Evolutionary conservation across 2,329 filamentous ascomycete species (phyloP).

Genomic region (Aspergillus persii): DNA sequence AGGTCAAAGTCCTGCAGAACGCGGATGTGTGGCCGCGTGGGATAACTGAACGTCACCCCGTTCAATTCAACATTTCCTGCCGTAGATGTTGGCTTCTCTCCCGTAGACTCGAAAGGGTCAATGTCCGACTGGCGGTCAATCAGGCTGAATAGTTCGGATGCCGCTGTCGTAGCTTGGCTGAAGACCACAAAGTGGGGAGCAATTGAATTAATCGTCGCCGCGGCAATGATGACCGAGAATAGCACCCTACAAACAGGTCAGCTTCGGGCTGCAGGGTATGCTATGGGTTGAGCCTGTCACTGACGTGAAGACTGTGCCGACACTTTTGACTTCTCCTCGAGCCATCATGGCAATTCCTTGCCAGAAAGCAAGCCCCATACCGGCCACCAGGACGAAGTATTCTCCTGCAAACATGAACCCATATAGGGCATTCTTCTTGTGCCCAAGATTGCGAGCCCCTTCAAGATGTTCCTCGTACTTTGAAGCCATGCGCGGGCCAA

Average conservation of each 20-base stretch:
- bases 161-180: conserved; percentile 41
- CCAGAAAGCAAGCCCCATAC: no score
- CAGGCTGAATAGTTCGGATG: conserved; percentile 38
- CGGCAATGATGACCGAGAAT: conserved; percentile 31
- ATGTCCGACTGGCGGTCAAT: conserved; percentile 29
- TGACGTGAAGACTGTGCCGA: no score
- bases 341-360: no score
- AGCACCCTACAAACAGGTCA: conserved; percentile 25
- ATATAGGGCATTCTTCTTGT: conserved; percentile 19
- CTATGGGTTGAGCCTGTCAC: no score
- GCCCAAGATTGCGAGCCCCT: conserved; percentile 10
- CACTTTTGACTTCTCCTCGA: no score
- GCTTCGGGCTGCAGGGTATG: no score
- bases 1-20: conserved; percentile 36
- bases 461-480: conserved; percentile 21
- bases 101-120: neutral
- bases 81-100: neutral
- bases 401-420: conserved; percentile 3
- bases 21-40: conserved; percentile 39
- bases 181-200: conserved; percentile 40
- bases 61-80: neutral
- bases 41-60: conserved; percentile 20
- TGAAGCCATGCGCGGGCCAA: conserved; percentile 14
- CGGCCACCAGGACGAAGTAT: no score
- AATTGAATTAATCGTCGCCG: conserved; percentile 33